Conservation (phyloP, 257 asterid species). For the Solanum infundibuliforme region DNA sequence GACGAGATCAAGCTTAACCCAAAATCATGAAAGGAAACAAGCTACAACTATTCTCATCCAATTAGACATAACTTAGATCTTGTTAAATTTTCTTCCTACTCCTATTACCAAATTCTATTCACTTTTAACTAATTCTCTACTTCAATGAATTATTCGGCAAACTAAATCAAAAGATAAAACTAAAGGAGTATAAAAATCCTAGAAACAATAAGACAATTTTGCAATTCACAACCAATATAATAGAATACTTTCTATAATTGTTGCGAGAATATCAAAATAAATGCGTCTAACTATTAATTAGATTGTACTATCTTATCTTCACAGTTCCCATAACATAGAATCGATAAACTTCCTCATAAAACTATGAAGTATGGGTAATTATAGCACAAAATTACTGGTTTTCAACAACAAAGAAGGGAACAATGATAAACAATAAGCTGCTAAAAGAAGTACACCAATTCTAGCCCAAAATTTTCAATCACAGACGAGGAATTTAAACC, state of each 20-base stretch:
- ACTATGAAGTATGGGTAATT: neutral
- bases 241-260: neutral
- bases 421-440: neutral
- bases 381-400: neutral
- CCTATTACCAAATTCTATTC: neutral
- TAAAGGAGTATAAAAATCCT: neutral
- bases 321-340: neutral
- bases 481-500: neutral
- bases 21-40: neutral
- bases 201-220: neutral
- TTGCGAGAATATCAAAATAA: neutral
- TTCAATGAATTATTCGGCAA: neutral
- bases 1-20: neutral
- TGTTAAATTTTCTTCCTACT: neutral
- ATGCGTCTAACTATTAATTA: neutral
- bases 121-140: neutral
- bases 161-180: neutral
- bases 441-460: neutral
- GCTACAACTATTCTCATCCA: neutral
- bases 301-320: neutral
- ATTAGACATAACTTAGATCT: neutral
- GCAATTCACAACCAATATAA: neutral
- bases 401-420: neutral
- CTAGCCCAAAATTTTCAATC: neutral
- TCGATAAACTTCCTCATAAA: neutral